Base-by-base conservation (phyloP, 805 yeast species). In the Lachancea kluyveri region DNA sequence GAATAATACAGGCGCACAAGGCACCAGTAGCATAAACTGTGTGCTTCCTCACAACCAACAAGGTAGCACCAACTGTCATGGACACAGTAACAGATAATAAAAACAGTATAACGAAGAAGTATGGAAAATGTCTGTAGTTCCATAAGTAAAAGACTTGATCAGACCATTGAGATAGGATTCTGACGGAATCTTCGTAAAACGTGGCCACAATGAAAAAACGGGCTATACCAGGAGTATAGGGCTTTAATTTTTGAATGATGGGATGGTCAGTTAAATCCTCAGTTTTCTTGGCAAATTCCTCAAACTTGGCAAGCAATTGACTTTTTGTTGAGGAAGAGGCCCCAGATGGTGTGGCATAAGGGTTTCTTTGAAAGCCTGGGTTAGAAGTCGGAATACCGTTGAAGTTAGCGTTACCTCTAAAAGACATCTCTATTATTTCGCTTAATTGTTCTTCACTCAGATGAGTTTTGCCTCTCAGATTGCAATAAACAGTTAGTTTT, bases 131-230 rank as follows among this genome's bases (percentile, higher is more conserved):
- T 54, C 94, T 77, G 65, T 77, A 82, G 45, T 76, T 75, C 65
- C 83, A 72, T 46, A 92, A 67, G 58, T 82, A 90, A 57, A 75
- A 81, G 15, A 85, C 84, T 60, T 90, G 98, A 50, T 85, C 95
- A 21, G 70, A 59, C 96, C 96, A 90, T 63, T 88, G 96, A 5
- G 86, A 64, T 32, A 77, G 46, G 49, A 90, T 84, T 58, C 98
- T 73, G 32, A 79, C 55, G 3, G 95, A 73, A 53, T 92, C 97
- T 61, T 90, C 97, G 44, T 77, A 74, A 55, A 88, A 90, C 0
- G 97, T 92, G 29, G 95, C 94, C 35, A 90, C 95, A 40, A 90
- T 88, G 43, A 88, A 73, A 39, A 84, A 76, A 37, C 97, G 71
- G 22, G 96, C 97, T 48, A 90, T 74, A 14, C 77, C 77, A 6